These are phyloP conservation scores for Euclidium syriacum DNA, from an alignment of 345 rosid species.

Conservation along the genomic window DNA sequence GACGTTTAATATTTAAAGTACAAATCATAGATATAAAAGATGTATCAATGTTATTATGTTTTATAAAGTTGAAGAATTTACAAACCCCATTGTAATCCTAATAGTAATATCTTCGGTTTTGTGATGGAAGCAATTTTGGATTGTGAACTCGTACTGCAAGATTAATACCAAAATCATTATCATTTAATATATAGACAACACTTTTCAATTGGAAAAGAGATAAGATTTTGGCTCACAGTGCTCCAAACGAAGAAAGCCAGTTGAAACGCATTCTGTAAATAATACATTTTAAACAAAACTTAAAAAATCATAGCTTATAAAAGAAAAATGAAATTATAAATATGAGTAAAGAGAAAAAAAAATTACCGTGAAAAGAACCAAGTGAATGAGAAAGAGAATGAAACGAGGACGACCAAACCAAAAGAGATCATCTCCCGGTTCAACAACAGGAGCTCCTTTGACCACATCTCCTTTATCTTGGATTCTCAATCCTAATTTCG, in stretches of 20 bases:
- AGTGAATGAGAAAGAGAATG: conserved; percentile 76
- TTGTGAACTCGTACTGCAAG: conserved; percentile 55
- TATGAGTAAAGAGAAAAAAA: background rate
- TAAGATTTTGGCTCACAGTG: conserved; percentile 39
- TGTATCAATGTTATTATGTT: background rate
- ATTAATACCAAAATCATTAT: background rate
- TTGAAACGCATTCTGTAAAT: conserved; percentile 77
- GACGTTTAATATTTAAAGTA: background rate
- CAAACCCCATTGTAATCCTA: conserved; percentile 82
- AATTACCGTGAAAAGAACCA: conserved; percentile 85
- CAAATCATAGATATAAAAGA: background rate
- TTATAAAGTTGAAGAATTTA: background rate
- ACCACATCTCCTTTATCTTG: conserved; percentile 86
- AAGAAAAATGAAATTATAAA: background rate
- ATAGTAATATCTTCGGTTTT: conserved; percentile 46
- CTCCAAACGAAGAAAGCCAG: conserved; percentile 83
- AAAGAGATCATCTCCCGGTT: conserved; percentile 89
- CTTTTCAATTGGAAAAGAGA: background rate
- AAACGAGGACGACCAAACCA: conserved; percentile 90
- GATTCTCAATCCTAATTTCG: conserved; percentile 71
- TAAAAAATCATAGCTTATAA: background rate
- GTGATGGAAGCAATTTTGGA: conserved; percentile 55
- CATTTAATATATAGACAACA: background rate
- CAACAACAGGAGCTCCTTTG: conserved; percentile 85
- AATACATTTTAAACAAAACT: background rate